Base-by-base conservation (phyloP, 441 rosid species). In the Corymbia calophylla region DNA sequence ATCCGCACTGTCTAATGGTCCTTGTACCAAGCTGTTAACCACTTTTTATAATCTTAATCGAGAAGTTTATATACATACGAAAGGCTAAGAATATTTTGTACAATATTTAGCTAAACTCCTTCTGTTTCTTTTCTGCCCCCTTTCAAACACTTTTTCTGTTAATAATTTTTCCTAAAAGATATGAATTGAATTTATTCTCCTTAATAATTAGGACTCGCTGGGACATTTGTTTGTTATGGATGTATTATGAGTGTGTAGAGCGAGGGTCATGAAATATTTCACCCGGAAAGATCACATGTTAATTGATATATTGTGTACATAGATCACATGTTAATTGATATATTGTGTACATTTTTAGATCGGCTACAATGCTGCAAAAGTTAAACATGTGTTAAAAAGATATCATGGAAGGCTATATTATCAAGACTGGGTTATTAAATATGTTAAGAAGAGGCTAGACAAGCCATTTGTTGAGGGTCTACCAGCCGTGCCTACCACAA, bases 401-500 rank as follows among this genome's bases (percentile, higher is more conserved):
- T n/a, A 9, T 1, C 0, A 1, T 15, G 73, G 73, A 64, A 7
- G 6, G 1, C 2, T 0, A 2, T 0, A 1, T n/a, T 0, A 1
- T 1, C 73, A 64, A n/a, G 35, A 5, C 73, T 7, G 9, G 19
- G 5, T 14, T n/a, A n/a, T 64, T 15, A 9, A 64, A 6, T 3
- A 7, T 64, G 21, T 64, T 31, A n/a, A 14, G 70, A n/a, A 64
- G 39, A n/a, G 18, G 5, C 4, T 64, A 64, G 73, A n/a, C 10
- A 64, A 64, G 73, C 73, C n/a, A 64, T 17, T 7, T 64, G 73
- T 31, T 64, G 11, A 64, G 21, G 17, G 35, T 64, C 39, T 3
- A 14, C 73, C 3, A 4, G 21, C 18, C 2, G 10, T 15, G 73
- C 14, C 73, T 15, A 8, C 2, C 2, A n/a, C 73, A 21, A 2